Conservation (phyloP, 495 filamentous ascomycete genomes). For the Halenospora varia region DNA sequence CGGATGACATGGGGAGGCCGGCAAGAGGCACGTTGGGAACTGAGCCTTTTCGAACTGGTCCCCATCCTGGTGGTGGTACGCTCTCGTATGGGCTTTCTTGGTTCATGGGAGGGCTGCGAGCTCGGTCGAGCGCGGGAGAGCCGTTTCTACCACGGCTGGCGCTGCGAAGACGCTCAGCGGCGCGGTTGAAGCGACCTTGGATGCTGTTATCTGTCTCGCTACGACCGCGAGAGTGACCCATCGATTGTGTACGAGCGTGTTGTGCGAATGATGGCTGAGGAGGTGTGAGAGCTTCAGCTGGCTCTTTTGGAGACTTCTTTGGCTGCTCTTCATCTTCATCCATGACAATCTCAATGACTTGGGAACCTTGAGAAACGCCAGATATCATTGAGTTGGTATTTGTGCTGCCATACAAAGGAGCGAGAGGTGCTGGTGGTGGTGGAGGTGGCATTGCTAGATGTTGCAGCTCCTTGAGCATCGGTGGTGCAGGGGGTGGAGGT, state of each 20-base stretch:
- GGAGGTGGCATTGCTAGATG: constrained; percentile 69
- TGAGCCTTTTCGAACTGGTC: constrained; percentile 7
- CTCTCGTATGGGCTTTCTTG: constrained; percentile 51
- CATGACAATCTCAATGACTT: constrained; percentile 71
- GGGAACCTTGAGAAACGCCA: constrained; percentile 40
- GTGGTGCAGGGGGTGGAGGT: constrained; percentile 46
- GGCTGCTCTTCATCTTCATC: constrained; percentile 50
- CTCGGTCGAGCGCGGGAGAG: constrained; percentile 23
- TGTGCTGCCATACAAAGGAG: constrained; percentile 43
- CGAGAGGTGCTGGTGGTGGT: constrained; percentile 65
- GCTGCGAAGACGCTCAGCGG: constrained; percentile 67
- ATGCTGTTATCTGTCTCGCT: constrained; percentile 64
- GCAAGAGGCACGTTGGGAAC: background rate
- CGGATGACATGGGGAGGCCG: background rate
- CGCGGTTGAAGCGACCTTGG: constrained; percentile 57
- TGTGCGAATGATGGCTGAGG: constrained; percentile 12
- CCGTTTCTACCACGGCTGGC: constrained; percentile 51
- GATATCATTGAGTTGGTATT: constrained; percentile 46
- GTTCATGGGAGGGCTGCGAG: constrained; percentile 21
- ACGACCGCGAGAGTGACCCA: constrained; percentile 60
- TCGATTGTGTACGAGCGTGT: constrained; percentile 32
- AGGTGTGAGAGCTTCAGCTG: constrained; percentile 24
- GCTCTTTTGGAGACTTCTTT: constrained; percentile 5
- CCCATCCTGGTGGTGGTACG: constrained; percentile 34
- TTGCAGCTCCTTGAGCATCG: constrained; percentile 77